phyloP scores from a whole-genome alignment of 2,329 filamentous ascomycete species.

The Fusarium caatingaense region DNA sequence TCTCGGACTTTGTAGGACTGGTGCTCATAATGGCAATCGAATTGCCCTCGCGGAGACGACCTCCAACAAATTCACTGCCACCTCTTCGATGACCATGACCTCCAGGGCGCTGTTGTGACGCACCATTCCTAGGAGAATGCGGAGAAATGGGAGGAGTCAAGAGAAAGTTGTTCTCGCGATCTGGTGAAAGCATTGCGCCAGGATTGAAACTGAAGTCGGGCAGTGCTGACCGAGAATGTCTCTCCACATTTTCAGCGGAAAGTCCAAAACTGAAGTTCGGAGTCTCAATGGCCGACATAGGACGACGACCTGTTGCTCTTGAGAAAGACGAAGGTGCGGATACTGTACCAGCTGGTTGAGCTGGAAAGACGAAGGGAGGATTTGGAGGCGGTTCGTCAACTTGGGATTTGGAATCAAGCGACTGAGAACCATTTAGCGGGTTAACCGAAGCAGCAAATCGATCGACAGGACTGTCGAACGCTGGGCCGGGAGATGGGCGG shows the following conservation, averaged over 20 bases:
- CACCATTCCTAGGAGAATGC: slow-evolving; percentile 59
- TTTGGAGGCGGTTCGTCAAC: slow-evolving; percentile 63
- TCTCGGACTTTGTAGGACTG: slow-evolving; percentile 74
- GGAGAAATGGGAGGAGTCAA: slow-evolving; percentile 68
- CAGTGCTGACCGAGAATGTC: slow-evolving; percentile 52
- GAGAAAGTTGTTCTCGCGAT: slow-evolving; percentile 51
- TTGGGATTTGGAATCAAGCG: slow-evolving; percentile 28
- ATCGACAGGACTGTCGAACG: slow-evolving; percentile 44
- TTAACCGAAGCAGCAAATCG: slow-evolving; percentile 40
- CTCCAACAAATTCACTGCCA: slow-evolving; percentile 88
- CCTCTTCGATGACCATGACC: slow-evolving; percentile 83
- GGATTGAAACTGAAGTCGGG: slow-evolving; percentile 69
- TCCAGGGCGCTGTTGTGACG: slow-evolving; percentile 67
- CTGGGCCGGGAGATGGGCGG: slow-evolving; percentile 45
- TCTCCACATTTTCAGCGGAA: slow-evolving; percentile 47
- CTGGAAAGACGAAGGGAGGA: slow-evolving; percentile 73
- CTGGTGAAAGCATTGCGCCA: slow-evolving; percentile 59
- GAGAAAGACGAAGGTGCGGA: slow-evolving; percentile 62
- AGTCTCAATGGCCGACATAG: slow-evolving; percentile 64
- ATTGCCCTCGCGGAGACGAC: slow-evolving; percentile 69
- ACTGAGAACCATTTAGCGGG: slow-evolving; percentile 28
- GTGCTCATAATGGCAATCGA: slow-evolving; percentile 72
- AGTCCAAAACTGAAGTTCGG: slow-evolving; percentile 49
- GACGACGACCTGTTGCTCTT: slow-evolving; percentile 62
- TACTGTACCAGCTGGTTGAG: slow-evolving; percentile 57